Evolutionary conservation across 2,329 filamentous ascomycete genomes (phyloP).

Genomic region (Hypomyces perniciosus): DNA sequence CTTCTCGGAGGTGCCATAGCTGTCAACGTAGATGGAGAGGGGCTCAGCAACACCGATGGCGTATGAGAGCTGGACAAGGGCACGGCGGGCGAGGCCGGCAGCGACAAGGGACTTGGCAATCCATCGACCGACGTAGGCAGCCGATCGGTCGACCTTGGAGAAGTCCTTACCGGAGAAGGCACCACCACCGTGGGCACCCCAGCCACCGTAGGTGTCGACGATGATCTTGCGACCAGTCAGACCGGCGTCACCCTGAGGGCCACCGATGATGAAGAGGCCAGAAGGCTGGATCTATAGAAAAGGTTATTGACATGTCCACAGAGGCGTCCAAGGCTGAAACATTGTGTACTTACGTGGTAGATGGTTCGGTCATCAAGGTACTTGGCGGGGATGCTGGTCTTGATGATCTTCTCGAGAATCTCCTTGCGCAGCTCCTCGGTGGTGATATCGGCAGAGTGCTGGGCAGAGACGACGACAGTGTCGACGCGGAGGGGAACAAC

Average conservation of each 20-base stretch:
- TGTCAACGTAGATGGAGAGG: constrained; percentile 95
- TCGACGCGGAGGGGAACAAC: constrained; percentile 89
- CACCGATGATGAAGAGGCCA: constrained; percentile 97
- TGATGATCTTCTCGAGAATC: constrained; percentile 95
- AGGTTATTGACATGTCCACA: constrained; percentile 8
- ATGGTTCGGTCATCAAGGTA: constrained; percentile 89
- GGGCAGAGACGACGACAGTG: constrained; percentile 93
- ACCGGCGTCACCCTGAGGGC: constrained; percentile 97
- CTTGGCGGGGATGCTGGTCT: constrained; percentile 85
- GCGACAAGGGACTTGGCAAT: constrained; percentile 96
- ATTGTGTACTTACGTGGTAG: constrained; percentile 68
- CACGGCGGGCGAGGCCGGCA: constrained; percentile 83
- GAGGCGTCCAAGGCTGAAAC: not conserved
- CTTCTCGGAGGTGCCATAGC: constrained; percentile 90
- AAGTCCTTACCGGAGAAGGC: constrained; percentile 99
- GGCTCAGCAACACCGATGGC: constrained; percentile 98
- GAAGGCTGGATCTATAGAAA: constrained; percentile 75
- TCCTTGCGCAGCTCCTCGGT: constrained; percentile 91
- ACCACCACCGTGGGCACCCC: constrained; percentile 99
- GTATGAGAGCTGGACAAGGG: constrained; percentile 96
- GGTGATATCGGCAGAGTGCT: constrained; percentile 82
- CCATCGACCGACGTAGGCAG: constrained; percentile 96
- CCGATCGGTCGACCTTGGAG: constrained; percentile 99
- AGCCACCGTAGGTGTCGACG: constrained; percentile 99
- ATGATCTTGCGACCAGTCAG: constrained; percentile 99